These are phyloP conservation scores for Arthrobotrys iridis DNA, from an alignment of 2,329 filamentous ascomycete genomes.

Conservation along the genomic window DNA sequence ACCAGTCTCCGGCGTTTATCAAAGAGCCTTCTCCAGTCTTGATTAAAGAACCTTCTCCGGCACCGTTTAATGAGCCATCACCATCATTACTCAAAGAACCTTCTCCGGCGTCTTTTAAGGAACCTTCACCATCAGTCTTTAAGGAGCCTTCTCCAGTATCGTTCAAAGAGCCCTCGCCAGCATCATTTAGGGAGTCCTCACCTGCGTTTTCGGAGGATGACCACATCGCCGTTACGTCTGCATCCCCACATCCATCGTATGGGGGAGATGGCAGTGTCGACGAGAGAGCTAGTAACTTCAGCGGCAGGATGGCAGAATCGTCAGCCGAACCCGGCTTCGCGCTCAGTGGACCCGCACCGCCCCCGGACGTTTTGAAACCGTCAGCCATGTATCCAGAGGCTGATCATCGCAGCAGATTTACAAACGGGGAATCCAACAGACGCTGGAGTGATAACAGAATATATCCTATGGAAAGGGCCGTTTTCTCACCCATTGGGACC, in stretches of 20 bases:
- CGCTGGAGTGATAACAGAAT: conserved; percentile 42
- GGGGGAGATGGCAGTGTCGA: conserved; percentile 30
- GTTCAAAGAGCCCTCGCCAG: not conserved
- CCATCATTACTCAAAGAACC: too few species aligned
- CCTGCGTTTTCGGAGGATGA: conserved; percentile 13
- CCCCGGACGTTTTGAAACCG: conserved; percentile 48
- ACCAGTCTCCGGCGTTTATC: not conserved
- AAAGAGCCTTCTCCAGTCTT: not conserved
- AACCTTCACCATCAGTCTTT: too few species aligned
- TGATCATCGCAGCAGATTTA: conserved; percentile 42
- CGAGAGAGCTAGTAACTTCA: conserved; percentile 30
- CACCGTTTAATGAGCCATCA: too few species aligned
- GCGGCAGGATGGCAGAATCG: conserved; percentile 14
- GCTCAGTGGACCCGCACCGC: conserved; percentile 47
- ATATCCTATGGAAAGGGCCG: conserved; percentile 33
- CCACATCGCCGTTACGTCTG: conserved; percentile 10
- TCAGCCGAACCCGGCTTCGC: conserved; percentile 42
- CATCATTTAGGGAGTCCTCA: not conserved
- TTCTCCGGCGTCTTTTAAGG: too few species aligned
- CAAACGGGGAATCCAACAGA: conserved; percentile 33
- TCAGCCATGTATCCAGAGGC: conserved; percentile 25
- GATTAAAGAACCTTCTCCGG: too few species aligned
- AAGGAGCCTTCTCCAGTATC: not conserved
- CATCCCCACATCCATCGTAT: conserved; percentile 34
- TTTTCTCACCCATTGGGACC: conserved; percentile 37